Evolutionary conservation across 805 yeast species (phyloP).

Genomic region (Lipomyces orientalis): DNA sequence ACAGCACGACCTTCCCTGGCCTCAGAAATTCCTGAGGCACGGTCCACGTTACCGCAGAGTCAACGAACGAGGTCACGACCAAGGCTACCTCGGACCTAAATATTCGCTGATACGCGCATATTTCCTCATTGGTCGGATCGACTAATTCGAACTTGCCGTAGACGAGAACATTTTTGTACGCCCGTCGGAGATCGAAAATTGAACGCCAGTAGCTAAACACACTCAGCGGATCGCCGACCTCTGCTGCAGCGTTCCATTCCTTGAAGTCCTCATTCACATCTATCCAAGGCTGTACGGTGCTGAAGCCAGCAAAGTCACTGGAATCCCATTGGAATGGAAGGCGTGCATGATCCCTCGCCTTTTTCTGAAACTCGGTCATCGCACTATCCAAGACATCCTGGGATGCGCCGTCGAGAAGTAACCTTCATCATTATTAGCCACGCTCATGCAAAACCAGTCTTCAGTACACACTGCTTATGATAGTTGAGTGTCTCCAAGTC

Average conservation of each 20-base stretch:
- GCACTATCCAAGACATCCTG: conserved; percentile 11
- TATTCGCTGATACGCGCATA: conserved; percentile 14
- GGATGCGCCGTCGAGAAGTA: background rate
- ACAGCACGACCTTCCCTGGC: conserved; percentile 11
- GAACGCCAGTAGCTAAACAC: conserved; percentile 54
- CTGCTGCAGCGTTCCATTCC: conserved; percentile 55
- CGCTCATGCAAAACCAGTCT: background rate
- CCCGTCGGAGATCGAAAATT: conserved; percentile 52
- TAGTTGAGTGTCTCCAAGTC: conserved; percentile 57
- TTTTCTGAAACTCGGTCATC: conserved; percentile 41
- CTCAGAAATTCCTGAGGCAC: conserved; percentile 11
- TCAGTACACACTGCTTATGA: conserved; percentile 40
- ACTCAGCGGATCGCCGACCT: conserved; percentile 53
- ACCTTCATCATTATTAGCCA: conserved; percentile 3
- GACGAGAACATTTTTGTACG: conserved; percentile 51
- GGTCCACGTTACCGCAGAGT: conserved; percentile 7
- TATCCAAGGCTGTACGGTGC: conserved; percentile 53
- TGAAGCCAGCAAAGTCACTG: conserved; percentile 44
- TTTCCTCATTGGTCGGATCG: conserved; percentile 44
- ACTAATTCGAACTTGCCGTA: conserved; percentile 54
- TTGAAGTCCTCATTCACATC: conserved; percentile 56
- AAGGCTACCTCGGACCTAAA: conserved; percentile 9
- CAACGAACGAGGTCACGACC: conserved; percentile 10
- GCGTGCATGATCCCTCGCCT: conserved; percentile 60
- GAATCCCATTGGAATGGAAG: conserved; percentile 61